Evolutionary conservation across 192 early-diverging fungal species (phyloP), one percentile per base, ranked within the genome.

Genomic region (Gamsiella multidivaricata): DNA sequence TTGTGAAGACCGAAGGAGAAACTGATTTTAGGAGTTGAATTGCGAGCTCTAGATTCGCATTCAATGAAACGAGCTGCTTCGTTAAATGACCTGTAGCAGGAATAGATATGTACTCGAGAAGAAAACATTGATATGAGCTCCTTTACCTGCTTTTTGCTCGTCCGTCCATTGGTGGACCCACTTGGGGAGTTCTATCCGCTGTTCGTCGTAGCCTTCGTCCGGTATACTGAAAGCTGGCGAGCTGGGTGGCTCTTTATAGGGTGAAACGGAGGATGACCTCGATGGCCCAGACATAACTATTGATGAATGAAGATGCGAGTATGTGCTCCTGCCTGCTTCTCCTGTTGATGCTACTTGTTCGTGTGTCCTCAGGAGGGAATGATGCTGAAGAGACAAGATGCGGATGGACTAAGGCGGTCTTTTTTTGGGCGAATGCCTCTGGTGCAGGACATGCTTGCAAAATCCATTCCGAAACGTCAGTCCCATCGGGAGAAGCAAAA

Each of bases 81-180:
- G n/a, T n/a, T 50, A 28, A 18, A 49, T 25, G 3, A 43, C 28
- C 26, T 46, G 2, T 3, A 18, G 45, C n/a, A n/a, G n/a, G 32
- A 6, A 49, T 47, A 23, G 20, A 3, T 14, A 15, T 6, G 18
- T 45, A 31, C 14, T 3, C 50, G 31, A 26, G 23, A 59, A n/a
- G 25, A 52, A 50, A 34, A n/a, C 32, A 3, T 20, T 33, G 36
- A 11, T 41, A 23, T 9, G 37, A 22, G 22, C 11, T 15, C 20
- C 28, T 37, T 50, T 62, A 69, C 74, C 74, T 51, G 81, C 85
- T 61, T 75, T 72, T 55, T 84, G 81, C 33, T 87, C 85, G 28
- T 87, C 79, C 28, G 67, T 83, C 83, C 83, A 83, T 8, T 62
- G 41, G 26, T 69, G 49, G 54, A 75, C 73, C 55, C 64, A 83